Base-by-base conservation (phyloP, 2,329 filamentous ascomycete genomes). In the Epichloe gansuensis region DNA sequence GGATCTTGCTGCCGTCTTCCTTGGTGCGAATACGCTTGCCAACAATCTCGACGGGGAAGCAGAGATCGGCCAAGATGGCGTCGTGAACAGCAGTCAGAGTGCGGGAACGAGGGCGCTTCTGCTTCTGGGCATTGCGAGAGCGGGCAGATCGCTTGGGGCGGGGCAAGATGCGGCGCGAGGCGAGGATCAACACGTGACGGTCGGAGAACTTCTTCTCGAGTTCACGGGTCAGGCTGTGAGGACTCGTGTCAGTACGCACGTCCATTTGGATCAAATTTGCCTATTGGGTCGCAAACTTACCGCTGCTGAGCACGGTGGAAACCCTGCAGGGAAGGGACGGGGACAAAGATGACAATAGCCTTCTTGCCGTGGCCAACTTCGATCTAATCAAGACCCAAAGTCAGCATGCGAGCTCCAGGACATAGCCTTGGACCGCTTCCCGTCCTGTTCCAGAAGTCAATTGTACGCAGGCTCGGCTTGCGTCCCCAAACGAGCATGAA, bases 201-300 rank as follows among this genome's bases (percentile, higher is more conserved):
- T 98, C 93, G 62, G 93, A 97, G 89, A 98, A 98, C 82, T 98
- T 98, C 90, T 98, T 98, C 87, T 98, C 93, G 72, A 98, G 91
- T 83, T 98, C 93, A 78, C 93, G 93, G 76, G 93, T 98, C 72
- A 98, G 85, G 73, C 91, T 97, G 54, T 4, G 3, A n/a, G n/a
- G n/a, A 2, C 5, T 41, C 8, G 35, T 25, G 37, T 44, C 23
- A 47, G 41, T 37, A 21, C n/a, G 3, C 25, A 34, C 4, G 17
- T 12, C 41, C 15, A 21, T 43, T 4, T 2, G 17, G 4, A 17
- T 17, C n/a, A 43, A 4, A 4, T 9, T 12, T 5, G 3, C 21
- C 34, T 4, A 3, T 25, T 8, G 17, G 3, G 1, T 47, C 4
- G 28, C 39, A 54, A 60, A 75, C 85, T 77, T 91, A 97, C 91